phyloP scores from a whole-genome alignment of 1,139 yeast genomes.

The Meyerozyma elateridarum region DNA sequence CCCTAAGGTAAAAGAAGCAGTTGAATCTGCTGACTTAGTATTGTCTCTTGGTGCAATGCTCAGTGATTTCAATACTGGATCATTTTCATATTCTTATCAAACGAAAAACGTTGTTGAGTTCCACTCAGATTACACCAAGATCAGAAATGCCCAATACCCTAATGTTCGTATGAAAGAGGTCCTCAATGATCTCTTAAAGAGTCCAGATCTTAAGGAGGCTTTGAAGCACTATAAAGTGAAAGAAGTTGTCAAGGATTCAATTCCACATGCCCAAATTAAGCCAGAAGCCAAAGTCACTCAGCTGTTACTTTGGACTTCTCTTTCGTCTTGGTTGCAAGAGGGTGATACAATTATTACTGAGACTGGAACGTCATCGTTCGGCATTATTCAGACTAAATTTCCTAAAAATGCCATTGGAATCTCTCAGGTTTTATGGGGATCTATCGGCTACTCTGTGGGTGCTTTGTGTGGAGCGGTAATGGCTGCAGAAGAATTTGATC shows the following conservation, averaged over 20 bases:
- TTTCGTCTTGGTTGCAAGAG: constrained; percentile 29
- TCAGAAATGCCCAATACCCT: constrained; percentile 30
- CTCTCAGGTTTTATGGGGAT: constrained; percentile 35
- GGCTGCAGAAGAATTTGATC: constrained; percentile 34
- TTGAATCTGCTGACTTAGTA: constrained; percentile 28
- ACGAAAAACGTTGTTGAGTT: constrained; percentile 36
- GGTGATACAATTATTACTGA: constrained; percentile 36
- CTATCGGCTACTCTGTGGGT: constrained; percentile 30
- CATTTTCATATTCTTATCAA: constrained; percentile 34
- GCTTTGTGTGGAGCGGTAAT: constrained; percentile 27
- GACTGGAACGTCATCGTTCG: constrained; percentile 41
- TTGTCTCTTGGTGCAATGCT: constrained; percentile 33
- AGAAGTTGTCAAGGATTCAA: constrained; percentile 15
- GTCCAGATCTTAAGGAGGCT: constrained; percentile 13
- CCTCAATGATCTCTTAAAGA: constrained; percentile 17
- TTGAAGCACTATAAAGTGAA: constrained; percentile 16
- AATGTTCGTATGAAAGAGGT: constrained; percentile 35
- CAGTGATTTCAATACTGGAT: constrained; percentile 38
- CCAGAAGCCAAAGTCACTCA: constrained; percentile 22
- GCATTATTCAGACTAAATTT: constrained; percentile 33
- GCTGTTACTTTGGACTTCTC: constrained; percentile 33
- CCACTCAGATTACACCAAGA: constrained; percentile 37
- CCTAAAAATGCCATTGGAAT: constrained; percentile 34
- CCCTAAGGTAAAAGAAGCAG: constrained; percentile 26
- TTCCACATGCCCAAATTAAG: constrained; percentile 10